Evolutionary conservation across 768 basidiomycete species (phyloP), one percentile per base, ranked within the genome.

Genomic region (Mrakia frigida): DNA sequence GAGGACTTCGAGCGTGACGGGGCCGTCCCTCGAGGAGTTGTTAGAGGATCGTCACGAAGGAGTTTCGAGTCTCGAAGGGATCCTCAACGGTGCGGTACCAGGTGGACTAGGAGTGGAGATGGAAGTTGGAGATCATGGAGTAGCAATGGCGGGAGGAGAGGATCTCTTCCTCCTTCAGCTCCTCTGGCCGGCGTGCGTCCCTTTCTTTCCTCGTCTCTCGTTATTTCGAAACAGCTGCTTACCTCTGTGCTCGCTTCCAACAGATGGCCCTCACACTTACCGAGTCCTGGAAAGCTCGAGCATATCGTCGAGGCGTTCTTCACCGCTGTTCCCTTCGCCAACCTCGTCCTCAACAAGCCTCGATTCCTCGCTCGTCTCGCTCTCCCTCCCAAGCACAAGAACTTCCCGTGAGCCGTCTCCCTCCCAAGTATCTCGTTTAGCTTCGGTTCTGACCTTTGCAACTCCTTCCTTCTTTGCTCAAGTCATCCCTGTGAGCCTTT

Each of bases 291-390:
- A 28, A 37, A 18, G 77, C 41, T 77, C 18, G 60, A 56, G 63
- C 31, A 60, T 79, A 94, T 90, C 63, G 87, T 92, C 72, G 90
- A 92, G 46, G 88, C 88, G 3, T 95, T 93, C 83, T 94, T 94
- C 82, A 85, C 86, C 16, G 90, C 88, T 80, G 90, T 91, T 68
- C 92, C 91, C 18, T 89, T 91, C 79, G 89, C 91, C 4, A 85
- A 86, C 76, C 88, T 90, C 50, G 84, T 94, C 37, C 86, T 95
- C 77, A 91, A 93, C 83, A 85, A 84, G 3, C 82, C 88, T 0
- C 88, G 86, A 37, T 92, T 94, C 79, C 85, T 92, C 82, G 84
- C 87, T 16, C 86, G 88, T 0, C 86, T 94, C 59, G 83, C 87
- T 0, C 84, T 92, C 6, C 87, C 90, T 0, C 90, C 90, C 0